phyloP scores from a whole-genome alignment of 108 stramenopile species.

The Skeletonema grethae region DNA sequence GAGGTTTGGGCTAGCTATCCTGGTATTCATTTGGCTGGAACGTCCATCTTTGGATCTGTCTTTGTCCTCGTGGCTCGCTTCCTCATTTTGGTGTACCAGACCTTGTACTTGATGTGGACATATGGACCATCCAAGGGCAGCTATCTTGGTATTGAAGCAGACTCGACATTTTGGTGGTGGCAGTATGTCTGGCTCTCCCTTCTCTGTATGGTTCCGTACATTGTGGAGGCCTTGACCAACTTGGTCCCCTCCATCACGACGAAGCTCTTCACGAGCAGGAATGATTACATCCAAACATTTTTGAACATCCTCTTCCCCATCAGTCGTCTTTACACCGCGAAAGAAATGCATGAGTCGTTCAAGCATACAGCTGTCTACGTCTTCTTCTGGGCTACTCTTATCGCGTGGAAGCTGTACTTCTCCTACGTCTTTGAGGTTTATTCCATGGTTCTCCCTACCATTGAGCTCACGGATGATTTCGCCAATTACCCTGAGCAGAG shows the following conservation, averaged over 20 bases:
- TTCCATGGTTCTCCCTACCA: constrained; percentile 92
- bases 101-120: constrained; percentile 92
- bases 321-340: constrained; percentile 91
- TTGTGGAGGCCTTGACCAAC: constrained; percentile 78
- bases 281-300: constrained; percentile 88
- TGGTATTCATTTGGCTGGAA: constrained; percentile 88
- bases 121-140: constrained; percentile 74
- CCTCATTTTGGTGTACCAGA: constrained; percentile 92
- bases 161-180: constrained; percentile 96
- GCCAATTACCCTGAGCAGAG: constrained; percentile 92
- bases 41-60: constrained; percentile 90
- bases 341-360: constrained; percentile 90
- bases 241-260: constrained; percentile 76
- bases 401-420: constrained; percentile 94
- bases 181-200: constrained; percentile 95
- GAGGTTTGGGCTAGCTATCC: constrained; percentile 96
- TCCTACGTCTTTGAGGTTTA: constrained; percentile 94
- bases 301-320: constrained; percentile 90
- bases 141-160: constrained; percentile 81
- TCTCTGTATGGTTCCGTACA: constrained; percentile 87
- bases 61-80: constrained; percentile 85
- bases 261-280: constrained; percentile 78
- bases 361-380: constrained; percentile 76
- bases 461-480: constrained; percentile 95
- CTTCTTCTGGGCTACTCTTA: constrained; percentile 90